These are phyloP conservation scores for Lepiota venenata DNA, from an alignment of 768 basidiomycete species.

Conservation along the genomic window DNA sequence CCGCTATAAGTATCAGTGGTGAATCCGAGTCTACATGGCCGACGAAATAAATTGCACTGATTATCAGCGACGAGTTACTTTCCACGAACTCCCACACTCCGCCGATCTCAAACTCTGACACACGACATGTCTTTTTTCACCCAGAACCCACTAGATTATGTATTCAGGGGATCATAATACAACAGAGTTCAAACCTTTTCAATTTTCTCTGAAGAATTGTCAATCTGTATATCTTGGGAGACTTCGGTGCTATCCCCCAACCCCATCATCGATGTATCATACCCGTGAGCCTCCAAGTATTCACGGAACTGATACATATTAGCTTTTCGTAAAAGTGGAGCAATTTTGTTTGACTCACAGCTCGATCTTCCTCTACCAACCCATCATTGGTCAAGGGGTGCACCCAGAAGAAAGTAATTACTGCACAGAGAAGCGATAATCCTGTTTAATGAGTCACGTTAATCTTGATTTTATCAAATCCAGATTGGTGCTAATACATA, in stretches of 20 bases:
- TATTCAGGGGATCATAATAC: no score
- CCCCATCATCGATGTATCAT: slow-evolving; percentile 75
- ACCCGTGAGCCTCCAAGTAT: slow-evolving; percentile 77
- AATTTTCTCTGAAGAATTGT: no score
- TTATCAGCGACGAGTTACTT: no score
- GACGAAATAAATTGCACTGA: no score
- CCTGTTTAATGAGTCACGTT: slow-evolving; percentile 28
- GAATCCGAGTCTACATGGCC: no score
- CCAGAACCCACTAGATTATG: no score
- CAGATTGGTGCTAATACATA: slow-evolving; percentile 16
- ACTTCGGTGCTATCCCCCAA: slow-evolving; percentile 16
- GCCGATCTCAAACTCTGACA: no score
- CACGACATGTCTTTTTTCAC: no score
- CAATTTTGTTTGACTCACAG: slow-evolving; percentile 32
- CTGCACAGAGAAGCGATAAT: slow-evolving; percentile 75
- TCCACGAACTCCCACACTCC: no score
- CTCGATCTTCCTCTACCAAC: slow-evolving; percentile 71
- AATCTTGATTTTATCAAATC: neutral
- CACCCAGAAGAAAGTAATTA: slow-evolving; percentile 70
- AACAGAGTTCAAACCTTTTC: no score
- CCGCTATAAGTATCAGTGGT: no score
- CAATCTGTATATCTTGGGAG: no score
- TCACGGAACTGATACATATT: slow-evolving; percentile 57
- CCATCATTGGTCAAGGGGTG: slow-evolving; percentile 74
- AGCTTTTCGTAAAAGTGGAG: slow-evolving; percentile 1